phyloP scores from a whole-genome alignment of 352 stramenopile species.

The Discostella stelligera region DNA sequence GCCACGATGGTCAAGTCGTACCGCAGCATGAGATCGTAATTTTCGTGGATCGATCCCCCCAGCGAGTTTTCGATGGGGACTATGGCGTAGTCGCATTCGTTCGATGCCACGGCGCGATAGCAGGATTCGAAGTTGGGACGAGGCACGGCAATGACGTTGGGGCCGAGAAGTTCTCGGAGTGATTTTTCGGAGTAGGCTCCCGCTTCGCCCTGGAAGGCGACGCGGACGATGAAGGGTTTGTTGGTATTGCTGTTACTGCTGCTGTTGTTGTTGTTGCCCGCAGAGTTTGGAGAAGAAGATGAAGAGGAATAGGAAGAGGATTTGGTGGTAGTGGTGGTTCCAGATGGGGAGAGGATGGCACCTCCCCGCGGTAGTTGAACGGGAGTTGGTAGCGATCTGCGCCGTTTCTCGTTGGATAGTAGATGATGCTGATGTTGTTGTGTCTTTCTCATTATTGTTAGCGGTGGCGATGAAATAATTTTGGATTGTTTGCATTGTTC shows the following conservation, averaged over 20 bases:
- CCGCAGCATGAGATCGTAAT: constrained; percentile 90
- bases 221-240: constrained; percentile 71
- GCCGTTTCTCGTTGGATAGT: background rate
- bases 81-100: constrained; percentile 90
- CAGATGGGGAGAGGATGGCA: background rate
- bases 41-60: constrained; percentile 93
- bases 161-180: constrained; percentile 89
- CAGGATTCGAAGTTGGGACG: constrained; percentile 85
- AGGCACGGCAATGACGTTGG: constrained; percentile 84
- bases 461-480: too few relatives aligned
- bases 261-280: background rate
- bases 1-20: constrained; percentile 87
- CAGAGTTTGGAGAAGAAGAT: constrained; percentile 12
- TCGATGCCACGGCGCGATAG: constrained; percentile 84
- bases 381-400: background rate
- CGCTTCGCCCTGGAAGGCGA: constrained; percentile 94
- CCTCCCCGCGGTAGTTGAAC: constrained; percentile 10
- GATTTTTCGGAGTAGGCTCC: constrained; percentile 97
- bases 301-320: constrained; percentile 5
- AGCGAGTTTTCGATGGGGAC: constrained; percentile 94
- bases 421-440: background rate
- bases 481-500: background rate
- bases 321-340: background rate
- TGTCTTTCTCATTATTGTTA: too few relatives aligned
- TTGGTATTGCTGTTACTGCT: background rate